Evolutionary conservation across 805 yeast genomes (phyloP).

Genomic region (Millerozyma acaciae): DNA sequence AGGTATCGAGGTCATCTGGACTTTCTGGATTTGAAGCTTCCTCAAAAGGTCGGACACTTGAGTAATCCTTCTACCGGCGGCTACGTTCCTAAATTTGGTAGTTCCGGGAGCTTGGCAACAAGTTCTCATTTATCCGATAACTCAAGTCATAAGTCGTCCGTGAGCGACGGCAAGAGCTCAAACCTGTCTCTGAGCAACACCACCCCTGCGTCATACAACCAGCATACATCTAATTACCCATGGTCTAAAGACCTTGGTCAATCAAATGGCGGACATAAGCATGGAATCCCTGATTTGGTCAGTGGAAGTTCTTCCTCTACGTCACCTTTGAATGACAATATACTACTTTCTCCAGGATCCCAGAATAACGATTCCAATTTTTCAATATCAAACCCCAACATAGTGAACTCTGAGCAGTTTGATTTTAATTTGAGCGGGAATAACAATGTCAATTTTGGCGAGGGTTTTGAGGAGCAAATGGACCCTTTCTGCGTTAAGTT

Average conservation of each 20-base stretch:
- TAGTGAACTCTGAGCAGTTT: conserved; percentile 10
- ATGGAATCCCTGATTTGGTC: conserved; percentile 32
- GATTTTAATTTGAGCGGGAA: conserved; percentile 3
- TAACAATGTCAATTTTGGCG: conserved; percentile 8
- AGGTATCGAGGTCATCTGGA: conserved; percentile 46
- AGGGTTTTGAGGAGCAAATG: conserved; percentile 60
- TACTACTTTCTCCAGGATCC: conserved; percentile 31
- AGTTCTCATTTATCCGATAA: conserved; percentile 4
- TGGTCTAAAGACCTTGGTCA: conserved; percentile 30
- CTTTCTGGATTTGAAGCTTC: conserved; percentile 27
- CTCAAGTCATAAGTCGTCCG: conserved; percentile 3
- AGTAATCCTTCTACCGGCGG: conserved; percentile 16
- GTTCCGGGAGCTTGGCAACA: conserved; percentile 3
- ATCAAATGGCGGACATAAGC: conserved; percentile 4
- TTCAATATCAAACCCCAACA: conserved; percentile 15
- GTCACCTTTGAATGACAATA: conserved; percentile 36
- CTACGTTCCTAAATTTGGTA: conserved; percentile 13
- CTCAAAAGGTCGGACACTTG: conserved; percentile 28
- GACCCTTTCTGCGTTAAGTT: conserved; percentile 73
- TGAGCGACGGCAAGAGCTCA: conserved; percentile 3
- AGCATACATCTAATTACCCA: conserved; percentile 54
- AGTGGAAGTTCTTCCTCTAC: conserved; percentile 35
- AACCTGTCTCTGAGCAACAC: conserved; percentile 1
- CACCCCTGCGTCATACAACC: conserved; percentile 3
- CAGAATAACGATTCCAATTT: conserved; percentile 10